Percentiles rank a stretch among this genome's conserved stretches.
Conservation (phyloP, 2,329 filamentous ascomycete species). For the Penicillium aurantiogriseum region DNA sequence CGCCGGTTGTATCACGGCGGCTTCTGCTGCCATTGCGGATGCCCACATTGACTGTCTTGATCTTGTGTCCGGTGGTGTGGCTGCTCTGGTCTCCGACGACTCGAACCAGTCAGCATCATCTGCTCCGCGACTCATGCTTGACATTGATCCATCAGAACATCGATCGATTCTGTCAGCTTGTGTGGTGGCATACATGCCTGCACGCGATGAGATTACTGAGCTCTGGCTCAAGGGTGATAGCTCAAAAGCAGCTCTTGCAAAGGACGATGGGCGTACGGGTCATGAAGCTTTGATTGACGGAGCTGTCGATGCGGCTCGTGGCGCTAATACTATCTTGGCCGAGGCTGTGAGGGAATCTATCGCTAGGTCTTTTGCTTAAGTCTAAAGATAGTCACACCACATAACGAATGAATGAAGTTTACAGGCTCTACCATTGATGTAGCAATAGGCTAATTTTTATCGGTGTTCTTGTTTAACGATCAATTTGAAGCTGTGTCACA, state of each 20-base stretch:
- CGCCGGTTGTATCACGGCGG: constrained; percentile 87
- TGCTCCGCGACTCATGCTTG: constrained; percentile 57
- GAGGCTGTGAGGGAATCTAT: constrained; percentile 61
- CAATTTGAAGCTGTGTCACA: not conserved
- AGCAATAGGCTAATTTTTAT: not conserved
- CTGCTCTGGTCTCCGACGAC: constrained; percentile 64
- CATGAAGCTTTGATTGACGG: constrained; percentile 60
- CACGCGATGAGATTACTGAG: constrained; percentile 87
- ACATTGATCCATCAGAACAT: constrained; percentile 81
- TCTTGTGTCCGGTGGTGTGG: constrained; percentile 82
- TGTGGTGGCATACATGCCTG: constrained; percentile 84
- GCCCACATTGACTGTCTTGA: constrained; percentile 96
- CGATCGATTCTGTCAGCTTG: constrained; percentile 74
- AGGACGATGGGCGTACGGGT: constrained; percentile 38
- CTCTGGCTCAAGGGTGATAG: constrained; percentile 84
- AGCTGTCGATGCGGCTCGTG: constrained; percentile 62
- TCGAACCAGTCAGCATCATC: constrained; percentile 21
- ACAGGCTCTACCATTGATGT: not conserved
- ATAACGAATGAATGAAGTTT: constrained; percentile 26
- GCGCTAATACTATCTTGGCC: constrained; percentile 58
- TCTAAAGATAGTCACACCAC: constrained; percentile 3
- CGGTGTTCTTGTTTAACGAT: not conserved
- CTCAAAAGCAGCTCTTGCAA: constrained; percentile 30
- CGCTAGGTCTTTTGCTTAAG: constrained; percentile 37
- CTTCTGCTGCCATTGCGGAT: constrained; percentile 87